Evolutionary conservation across 176 grass and related monocot species (phyloP).

Genomic region (Stipa capillata): DNA sequence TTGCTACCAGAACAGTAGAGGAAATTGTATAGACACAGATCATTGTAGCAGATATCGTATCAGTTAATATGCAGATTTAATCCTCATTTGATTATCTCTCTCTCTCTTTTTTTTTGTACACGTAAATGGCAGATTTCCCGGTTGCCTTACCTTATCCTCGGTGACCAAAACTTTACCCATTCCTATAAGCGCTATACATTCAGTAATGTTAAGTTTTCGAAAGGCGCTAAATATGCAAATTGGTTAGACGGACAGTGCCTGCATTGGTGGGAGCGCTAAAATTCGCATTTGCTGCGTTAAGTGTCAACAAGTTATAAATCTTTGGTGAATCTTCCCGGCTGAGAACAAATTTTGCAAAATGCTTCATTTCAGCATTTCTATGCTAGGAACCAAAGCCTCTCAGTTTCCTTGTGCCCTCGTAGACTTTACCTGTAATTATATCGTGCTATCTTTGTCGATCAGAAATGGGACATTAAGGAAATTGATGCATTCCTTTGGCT

Average conservation of each 20-base stretch:
- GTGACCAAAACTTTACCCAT: background rate
- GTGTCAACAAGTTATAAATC: too few species aligned
- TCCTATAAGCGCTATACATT: background rate
- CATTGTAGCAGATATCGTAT: background rate
- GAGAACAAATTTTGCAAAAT: too few species aligned
- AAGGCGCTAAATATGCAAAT: background rate
- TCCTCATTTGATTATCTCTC: background rate
- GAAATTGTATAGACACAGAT: background rate
- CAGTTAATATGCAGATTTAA: background rate
- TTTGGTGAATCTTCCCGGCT: too few species aligned
- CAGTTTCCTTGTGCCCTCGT: too few species aligned
- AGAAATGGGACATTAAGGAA: too few species aligned
- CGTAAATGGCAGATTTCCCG: background rate
- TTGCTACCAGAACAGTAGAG: conserved; percentile 7
- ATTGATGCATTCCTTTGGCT: too few species aligned
- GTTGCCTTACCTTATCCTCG: background rate
- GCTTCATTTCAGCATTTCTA: too few species aligned
- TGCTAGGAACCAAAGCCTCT: too few species aligned
- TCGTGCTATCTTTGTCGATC: too few species aligned
- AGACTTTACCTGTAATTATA: too few species aligned
- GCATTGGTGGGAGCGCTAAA: background rate
- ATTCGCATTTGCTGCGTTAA: background rate
- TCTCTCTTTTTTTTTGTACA: background rate
- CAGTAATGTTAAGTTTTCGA: background rate
- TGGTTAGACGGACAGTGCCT: background rate